These are phyloP conservation scores for Penicillium bovifimosum DNA, from an alignment of 495 filamentous ascomycete genomes.

Conservation along the genomic window DNA sequence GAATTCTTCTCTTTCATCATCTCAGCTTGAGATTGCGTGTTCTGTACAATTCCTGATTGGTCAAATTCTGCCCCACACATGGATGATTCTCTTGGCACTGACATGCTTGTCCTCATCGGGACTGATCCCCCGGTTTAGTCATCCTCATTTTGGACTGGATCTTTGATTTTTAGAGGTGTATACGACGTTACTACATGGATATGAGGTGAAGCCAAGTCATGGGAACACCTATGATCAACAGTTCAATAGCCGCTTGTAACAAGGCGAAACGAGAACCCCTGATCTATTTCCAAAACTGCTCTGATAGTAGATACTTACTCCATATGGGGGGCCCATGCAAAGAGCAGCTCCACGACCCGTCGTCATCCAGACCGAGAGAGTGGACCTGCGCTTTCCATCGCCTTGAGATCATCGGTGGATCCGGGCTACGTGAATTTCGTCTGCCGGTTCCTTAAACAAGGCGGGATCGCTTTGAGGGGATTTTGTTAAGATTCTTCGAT, in stretches of 20 bases:
- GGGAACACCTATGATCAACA: neutral
- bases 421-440: neutral
- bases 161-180: neutral
- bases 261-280: too few species aligned
- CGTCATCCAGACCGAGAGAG: slow-evolving; percentile 33
- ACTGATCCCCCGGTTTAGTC: too few species aligned
- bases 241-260: too few species aligned
- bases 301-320: too few species aligned
- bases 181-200: neutral
- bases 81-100: too few species aligned
- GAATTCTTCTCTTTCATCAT: slow-evolving; percentile 28
- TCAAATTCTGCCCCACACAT: neutral
- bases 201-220: neutral
- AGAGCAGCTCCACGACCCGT: slow-evolving; percentile 20
- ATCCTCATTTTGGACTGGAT: neutral
- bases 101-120: too few species aligned
- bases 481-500: neutral
- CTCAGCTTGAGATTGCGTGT: slow-evolving; percentile 31
- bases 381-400: slow-evolving; percentile 10
- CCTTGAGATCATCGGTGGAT: slow-evolving; percentile 13
- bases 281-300: too few species aligned
- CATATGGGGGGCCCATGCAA: neutral
- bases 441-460: neutral
- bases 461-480: neutral
- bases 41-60: slow-evolving; percentile 25